Evolutionary conservation across 306 rosid genomes (phyloP), one percentile per base, ranked within the genome.

Genomic region (Cotoneaster glaucophyllus): DNA sequence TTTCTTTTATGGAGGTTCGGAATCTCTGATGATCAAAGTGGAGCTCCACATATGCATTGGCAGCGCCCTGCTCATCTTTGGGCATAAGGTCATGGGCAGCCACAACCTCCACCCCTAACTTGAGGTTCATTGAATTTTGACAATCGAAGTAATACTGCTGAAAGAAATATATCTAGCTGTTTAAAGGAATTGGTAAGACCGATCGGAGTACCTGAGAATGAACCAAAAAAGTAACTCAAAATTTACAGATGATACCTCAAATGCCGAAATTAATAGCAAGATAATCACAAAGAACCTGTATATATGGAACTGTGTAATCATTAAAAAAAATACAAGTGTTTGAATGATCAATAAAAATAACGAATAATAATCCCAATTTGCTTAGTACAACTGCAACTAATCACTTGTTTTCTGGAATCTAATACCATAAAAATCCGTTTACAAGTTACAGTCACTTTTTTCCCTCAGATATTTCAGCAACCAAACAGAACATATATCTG

Each of bases 31-130:
- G 89, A 82, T 92, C 97, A 58, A 96, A 96, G 54, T 82, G 87
- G 68, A 96, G 93, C 86, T 96, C 99, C 57, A 96, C 99, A 74
- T 62, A 89, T 69, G 97, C 81, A 61, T 41, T 85, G 41, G 86
- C 82, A 64, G 92, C 82, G 31, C 93, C 97, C 50, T 94, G 78
- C 15, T 93, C 98, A 84, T 96, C 98, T 88, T 83, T 92, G 41
- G 91, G 82, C 65, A 88, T 37, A 73, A 96, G 99, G 79, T 83
- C 97, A 81, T 90, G 89, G 59, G 99, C 99, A 70, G 88, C 76
- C 57, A 81, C 85, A 75, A 96, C 97, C 79, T 96, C 96, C 32
- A 92, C 87, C 74, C 90, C 93, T 70, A 96, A 86, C 78, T 92
- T 92, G 54, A 95, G 87, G 78, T 78, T 86, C 99, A 95, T 95